A percentile compares a stretch with the other conserved stretches of the same genome.
These are phyloP conservation scores for Fermentozyma sake DNA, from an alignment of 1,139 yeast species.

Conservation along the genomic window DNA sequence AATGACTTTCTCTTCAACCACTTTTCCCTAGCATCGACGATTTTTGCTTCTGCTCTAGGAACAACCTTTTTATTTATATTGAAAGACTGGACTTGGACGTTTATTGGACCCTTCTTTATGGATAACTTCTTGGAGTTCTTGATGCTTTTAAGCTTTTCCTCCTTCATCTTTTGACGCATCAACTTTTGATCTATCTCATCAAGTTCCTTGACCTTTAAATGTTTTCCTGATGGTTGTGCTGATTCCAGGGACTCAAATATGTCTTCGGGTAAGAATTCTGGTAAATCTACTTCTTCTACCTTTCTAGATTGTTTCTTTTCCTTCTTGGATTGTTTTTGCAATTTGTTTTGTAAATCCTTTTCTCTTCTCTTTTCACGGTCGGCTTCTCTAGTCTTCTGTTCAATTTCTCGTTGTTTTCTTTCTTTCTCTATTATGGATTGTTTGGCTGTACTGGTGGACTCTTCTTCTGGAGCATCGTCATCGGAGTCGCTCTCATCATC, in stretches of 20 bases:
- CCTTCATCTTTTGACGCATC: conserved; percentile 23
- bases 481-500: conserved; percentile 14
- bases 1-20: conserved; percentile 61
- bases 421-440: conserved; percentile 30
- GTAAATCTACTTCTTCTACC: conserved; percentile 27
- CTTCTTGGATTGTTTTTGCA: conserved; percentile 41
- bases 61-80: conserved; percentile 28
- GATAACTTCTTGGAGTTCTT: conserved; percentile 34
- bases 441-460: conserved; percentile 28
- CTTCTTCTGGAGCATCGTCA: conserved; percentile 51
- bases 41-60: conserved; percentile 42
- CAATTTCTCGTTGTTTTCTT: conserved; percentile 27
- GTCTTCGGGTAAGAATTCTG: conserved; percentile 50
- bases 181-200: conserved; percentile 25
- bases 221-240: conserved; percentile 21
- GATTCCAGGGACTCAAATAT: conserved; percentile 28
- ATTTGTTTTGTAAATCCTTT: conserved; percentile 42
- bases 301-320: conserved; percentile 19
- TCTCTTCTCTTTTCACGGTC: conserved; percentile 49
- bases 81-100: conserved; percentile 40
- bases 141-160: conserved; percentile 39
- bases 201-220: conserved; percentile 35
- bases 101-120: conserved; percentile 53
- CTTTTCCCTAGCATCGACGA: conserved; percentile 43
- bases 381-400: conserved; percentile 29